Evolutionary conservation across 306 rosid genomes (phyloP).

Genomic region (Notholithocarpus densiflorus): DNA sequence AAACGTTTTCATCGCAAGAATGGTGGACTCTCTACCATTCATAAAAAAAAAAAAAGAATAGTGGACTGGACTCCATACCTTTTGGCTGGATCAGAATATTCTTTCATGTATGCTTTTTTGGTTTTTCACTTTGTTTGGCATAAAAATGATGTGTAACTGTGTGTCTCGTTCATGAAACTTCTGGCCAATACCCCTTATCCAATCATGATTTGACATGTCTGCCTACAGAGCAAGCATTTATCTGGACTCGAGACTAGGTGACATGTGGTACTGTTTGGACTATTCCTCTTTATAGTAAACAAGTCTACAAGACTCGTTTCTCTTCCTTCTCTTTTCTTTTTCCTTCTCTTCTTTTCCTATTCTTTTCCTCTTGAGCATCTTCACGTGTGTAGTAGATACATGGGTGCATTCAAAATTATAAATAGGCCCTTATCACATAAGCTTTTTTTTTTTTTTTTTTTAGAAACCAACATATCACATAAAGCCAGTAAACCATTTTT

Average conservation of each 20-base stretch:
- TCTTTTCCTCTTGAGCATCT: too few relatives aligned
- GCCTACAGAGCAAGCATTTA: neutral
- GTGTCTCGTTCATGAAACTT: neutral
- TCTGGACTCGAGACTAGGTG: neutral
- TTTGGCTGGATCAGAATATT: conserved; percentile 13
- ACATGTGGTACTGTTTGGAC: conserved; percentile 15
- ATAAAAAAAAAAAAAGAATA: too few relatives aligned
- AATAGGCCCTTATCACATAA: too few relatives aligned
- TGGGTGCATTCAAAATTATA: too few relatives aligned
- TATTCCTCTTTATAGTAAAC: neutral
- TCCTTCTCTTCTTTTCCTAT: neutral
- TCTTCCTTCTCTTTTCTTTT: neutral
- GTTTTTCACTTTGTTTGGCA: neutral
- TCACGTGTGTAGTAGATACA: too few relatives aligned
- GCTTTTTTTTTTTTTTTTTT: too few relatives aligned
- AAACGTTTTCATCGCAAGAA: neutral
- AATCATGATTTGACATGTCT: conserved; percentile 28
- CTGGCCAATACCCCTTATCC: conserved; percentile 11
- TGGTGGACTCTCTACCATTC: neutral
- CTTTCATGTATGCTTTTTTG: neutral
- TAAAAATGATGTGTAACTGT: neutral
- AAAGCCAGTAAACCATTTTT: too few relatives aligned
- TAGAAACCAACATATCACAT: too few relatives aligned
- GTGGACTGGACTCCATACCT: neutral
- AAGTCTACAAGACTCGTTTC: neutral